These are phyloP conservation scores for Incumbomyces lentus DNA, from an alignment of 2,329 filamentous ascomycete species.

Conservation along the genomic window DNA sequence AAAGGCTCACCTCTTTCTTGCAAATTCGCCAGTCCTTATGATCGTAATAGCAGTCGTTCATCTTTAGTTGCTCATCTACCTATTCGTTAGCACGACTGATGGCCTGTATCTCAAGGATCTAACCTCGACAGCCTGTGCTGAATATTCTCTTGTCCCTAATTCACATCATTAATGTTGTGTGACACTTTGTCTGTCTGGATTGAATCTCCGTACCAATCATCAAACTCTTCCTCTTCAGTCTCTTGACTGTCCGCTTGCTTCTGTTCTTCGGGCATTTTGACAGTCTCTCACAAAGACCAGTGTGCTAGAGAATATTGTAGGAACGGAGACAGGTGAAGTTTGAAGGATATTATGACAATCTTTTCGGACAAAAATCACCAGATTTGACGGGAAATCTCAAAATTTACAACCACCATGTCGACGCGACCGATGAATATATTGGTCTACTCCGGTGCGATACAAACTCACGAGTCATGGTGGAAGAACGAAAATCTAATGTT, in stretches of 20 bases:
- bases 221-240: constrained; percentile 65
- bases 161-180: neutral
- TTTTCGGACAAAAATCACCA: neutral
- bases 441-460: constrained; percentile 68
- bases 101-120: neutral
- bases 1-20: constrained; percentile 64
- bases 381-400: neutral
- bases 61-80: constrained; percentile 71
- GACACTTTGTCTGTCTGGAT: constrained; percentile 11
- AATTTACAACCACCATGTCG: constrained; percentile 41
- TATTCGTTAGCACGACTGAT: constrained; percentile 1
- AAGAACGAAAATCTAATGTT: constrained; percentile 25
- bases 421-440: constrained; percentile 74
- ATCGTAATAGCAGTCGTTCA: constrained; percentile 93
- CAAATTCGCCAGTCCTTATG: constrained; percentile 94
- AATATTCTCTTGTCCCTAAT: constrained; percentile 95
- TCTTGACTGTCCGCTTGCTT: constrained; percentile 38
- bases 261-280: constrained; percentile 49
- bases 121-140: constrained; percentile 81
- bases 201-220: constrained; percentile 66
- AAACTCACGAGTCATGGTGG: constrained; percentile 19
- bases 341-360: no score
- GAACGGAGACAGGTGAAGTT: constrained; percentile 3
- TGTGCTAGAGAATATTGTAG: constrained; percentile 5
- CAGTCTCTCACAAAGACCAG: constrained; percentile 1